Percentiles rank a stretch among this genome's conserved stretches.
phyloP scores from a whole-genome alignment of 306 rosid genomes.

The Sophora flavescens region DNA sequence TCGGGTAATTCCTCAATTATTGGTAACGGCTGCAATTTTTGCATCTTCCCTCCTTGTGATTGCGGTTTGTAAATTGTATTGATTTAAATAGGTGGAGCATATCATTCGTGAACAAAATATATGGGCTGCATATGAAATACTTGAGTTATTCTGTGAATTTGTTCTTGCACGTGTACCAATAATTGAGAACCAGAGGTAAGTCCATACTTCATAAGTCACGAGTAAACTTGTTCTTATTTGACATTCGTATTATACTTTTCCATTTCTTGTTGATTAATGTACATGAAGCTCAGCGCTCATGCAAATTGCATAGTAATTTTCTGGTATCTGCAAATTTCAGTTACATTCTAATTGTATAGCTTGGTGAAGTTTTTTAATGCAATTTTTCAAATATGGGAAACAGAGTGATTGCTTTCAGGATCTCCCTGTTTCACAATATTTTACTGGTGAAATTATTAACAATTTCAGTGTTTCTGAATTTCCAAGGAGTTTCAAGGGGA shows the following conservation, averaged over 20 bases:
- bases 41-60: constrained; percentile 18
- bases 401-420: constrained; percentile 13
- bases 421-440: constrained; percentile 18
- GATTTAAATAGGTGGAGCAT: constrained; percentile 87
- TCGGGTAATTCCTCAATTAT: constrained; percentile 66
- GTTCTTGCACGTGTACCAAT: constrained; percentile 94
- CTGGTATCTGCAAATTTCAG: constrained; percentile 15
- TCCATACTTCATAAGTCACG: constrained; percentile 11
- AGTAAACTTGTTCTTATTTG: constrained; percentile 33
- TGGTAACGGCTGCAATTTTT: constrained; percentile 17
- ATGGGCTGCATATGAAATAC: constrained; percentile 93
- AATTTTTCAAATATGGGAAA: constrained; percentile 19
- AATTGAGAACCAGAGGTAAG: constrained; percentile 87
- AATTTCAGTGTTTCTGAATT: constrained; percentile 12
- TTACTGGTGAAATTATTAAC: constrained; percentile 3
- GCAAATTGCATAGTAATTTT: constrained; percentile 2
- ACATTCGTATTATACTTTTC: constrained; percentile 9
- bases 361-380: constrained; percentile 21
- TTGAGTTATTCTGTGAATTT: constrained; percentile 96
- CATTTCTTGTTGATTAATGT: constrained; percentile 28
- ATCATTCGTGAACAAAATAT: constrained; percentile 88
- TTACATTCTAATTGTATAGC: constrained; percentile 3
- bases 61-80: constrained; percentile 6
- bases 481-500: constrained; percentile 7
- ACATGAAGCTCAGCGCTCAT: constrained; percentile 1